Base-by-base conservation (phyloP, 257 asterid genomes). In the Solanum medicagineum region DNA sequence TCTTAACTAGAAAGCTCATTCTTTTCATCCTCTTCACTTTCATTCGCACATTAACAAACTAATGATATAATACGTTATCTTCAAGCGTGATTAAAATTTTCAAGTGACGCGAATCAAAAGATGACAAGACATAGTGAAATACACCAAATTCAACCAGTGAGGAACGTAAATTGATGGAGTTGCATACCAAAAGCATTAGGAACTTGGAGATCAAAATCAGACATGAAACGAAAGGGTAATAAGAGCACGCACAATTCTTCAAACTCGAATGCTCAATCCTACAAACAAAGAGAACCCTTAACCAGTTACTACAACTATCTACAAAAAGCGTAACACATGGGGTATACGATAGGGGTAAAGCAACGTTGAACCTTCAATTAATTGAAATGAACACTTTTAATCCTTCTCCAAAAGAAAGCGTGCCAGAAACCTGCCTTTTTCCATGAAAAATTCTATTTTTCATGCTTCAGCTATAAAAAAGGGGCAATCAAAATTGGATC, bases 141-240 rank as follows among this genome's bases (percentile, higher is more conserved):
- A 15, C 16, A 71, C 80, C 55, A 42, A 71, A 71, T 71, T 42
- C 54, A 70, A 70, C 80, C 54, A 40, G 10, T 11, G 4, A 53
- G 36, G 20, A 19, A 22, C 5, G 24, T 42, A 44, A 74, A 40
- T 32, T 75, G 14, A 57, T 54, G 85, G 26, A 17, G 32, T 36
- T 14, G n/a, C 87, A 36, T 90, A 90, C 92, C 92, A 73, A 85
- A 86, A 69, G 90, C 85, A 62, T 84, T 45, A 20, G 92, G 92
- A 80, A 84, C 80, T 81, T 85, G 89, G 88, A 90, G 70, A 77
- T 90, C 90, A 83, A 86, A 63, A 66, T 90, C 92, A 86, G 92
- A 90, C 92, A 90, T 88, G 92, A 88, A 66, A 47, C 10, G 8
- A 6, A 45, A 74, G 59, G 42, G 81, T 13, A 13, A 74, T 14